These are phyloP conservation scores for Oryza glaberrima DNA, from an alignment of 176 grass and related monocot species.

Conservation along the genomic window DNA sequence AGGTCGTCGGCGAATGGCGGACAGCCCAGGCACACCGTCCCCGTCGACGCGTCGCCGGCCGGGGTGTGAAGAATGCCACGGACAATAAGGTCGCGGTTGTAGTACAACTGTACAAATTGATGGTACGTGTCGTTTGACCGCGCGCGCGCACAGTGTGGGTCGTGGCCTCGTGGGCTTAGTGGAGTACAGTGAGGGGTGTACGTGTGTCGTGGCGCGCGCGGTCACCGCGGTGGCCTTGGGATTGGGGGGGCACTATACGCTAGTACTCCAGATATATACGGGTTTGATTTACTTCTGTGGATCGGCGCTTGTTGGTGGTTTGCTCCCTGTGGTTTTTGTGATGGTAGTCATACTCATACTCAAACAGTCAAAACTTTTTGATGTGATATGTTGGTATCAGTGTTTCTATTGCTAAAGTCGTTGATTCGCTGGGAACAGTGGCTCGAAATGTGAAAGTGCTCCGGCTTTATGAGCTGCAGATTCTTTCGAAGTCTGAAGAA, in stretches of 20 bases:
- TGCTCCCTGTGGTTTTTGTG: neutral
- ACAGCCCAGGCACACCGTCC: constrained; percentile 64
- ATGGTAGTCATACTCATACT: neutral
- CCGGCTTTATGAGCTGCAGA: neutral
- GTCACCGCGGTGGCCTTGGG: neutral
- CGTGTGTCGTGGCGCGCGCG: neutral
- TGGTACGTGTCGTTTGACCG: neutral
- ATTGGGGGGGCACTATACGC: neutral
- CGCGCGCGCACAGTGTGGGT: neutral
- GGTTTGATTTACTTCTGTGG: neutral
- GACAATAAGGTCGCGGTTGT: neutral
- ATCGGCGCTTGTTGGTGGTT: neutral
- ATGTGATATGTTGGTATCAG: neutral
- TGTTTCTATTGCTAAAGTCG: neutral
- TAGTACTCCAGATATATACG: neutral
- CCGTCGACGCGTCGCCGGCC: constrained; percentile 47
- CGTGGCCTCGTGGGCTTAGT: neutral
- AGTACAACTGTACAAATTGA: neutral
- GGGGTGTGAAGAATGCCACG: constrained; percentile 32
- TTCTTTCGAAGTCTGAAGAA: neutral
- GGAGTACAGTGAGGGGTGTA: neutral
- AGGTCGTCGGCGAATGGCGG: constrained; percentile 18
- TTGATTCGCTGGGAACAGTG: neutral
- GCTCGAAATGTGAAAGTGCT: neutral
- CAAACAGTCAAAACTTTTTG: neutral